A percentile compares a stretch with the other conserved stretches of the same genome.
phyloP scores from a whole-genome alignment of 495 filamentous ascomycete genomes.

The Xylaria longipes region DNA sequence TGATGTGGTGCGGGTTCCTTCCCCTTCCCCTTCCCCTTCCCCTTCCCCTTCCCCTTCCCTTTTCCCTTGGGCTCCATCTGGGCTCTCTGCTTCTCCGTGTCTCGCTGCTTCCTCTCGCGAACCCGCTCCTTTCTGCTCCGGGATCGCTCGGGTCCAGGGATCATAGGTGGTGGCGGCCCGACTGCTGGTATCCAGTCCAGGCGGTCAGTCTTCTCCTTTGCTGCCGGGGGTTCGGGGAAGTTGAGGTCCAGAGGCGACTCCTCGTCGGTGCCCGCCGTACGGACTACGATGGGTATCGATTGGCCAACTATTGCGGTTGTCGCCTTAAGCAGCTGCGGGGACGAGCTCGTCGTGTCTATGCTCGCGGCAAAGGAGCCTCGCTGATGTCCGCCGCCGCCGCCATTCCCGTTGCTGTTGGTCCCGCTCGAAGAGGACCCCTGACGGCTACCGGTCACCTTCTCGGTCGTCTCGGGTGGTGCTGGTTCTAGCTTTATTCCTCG shows the following conservation, averaged over 20 bases:
- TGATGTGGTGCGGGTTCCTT: not conserved
- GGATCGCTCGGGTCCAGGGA: constrained; percentile 1
- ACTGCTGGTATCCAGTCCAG: not conserved
- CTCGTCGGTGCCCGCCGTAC: constrained; percentile 17
- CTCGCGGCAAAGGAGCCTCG: constrained; percentile 38
- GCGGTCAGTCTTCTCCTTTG: not conserved
- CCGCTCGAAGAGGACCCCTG: constrained; percentile 12
- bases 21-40: not conserved
- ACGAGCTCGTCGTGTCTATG: constrained; percentile 34
- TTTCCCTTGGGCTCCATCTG: constrained; percentile 17
- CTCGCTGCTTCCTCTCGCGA: constrained; percentile 38
- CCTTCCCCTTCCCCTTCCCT: not conserved
- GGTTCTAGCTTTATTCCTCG: constrained; percentile 5
- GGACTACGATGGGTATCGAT: constrained; percentile 37
- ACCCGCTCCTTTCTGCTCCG: constrained; percentile 34
- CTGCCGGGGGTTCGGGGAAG: not conserved
- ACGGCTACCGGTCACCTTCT: not conserved
- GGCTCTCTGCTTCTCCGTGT: constrained; percentile 32
- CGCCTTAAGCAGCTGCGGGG: constrained; percentile 33
- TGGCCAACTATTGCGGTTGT: constrained; percentile 36
- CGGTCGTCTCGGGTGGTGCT: not conserved
- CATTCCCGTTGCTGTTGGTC: not conserved
- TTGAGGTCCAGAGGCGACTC: constrained; percentile 35
- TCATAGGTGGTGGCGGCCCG: constrained; percentile 18
- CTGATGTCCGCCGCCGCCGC: constrained; percentile 11